A percentile compares a stretch with the other conserved stretches of the same genome.
Evolutionary conservation across 1,284 basidiomycete genomes (phyloP).

Genomic region (Vanrija pseudolonga): DNA sequence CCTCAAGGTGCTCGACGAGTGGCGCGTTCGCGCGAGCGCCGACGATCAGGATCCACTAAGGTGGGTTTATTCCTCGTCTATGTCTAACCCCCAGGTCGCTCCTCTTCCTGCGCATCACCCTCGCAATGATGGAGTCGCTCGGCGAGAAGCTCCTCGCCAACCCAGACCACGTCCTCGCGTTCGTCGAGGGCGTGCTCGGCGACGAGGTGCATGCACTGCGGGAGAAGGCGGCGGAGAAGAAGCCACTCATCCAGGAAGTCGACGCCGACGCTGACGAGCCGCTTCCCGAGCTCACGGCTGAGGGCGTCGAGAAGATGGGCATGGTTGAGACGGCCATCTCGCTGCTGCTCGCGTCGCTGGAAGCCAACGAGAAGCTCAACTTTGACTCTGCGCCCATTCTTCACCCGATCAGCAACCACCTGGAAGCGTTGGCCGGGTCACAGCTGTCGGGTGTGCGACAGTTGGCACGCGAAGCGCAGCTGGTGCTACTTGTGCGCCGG

Average conservation of each 20-base stretch:
- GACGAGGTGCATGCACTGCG: conserved; percentile 17
- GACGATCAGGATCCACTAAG: conserved; percentile 46
- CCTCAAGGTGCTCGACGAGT: conserved; percentile 65
- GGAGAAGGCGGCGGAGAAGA: neutral
- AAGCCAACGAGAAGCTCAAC: conserved; percentile 74
- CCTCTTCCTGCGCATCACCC: conserved; percentile 68
- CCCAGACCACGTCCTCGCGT: conserved; percentile 67
- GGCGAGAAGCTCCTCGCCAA: conserved; percentile 63
- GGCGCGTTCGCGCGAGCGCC: conserved; percentile 52
- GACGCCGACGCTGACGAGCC: conserved; percentile 13
- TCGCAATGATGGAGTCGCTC: conserved; percentile 70
- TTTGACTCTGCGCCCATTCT: conserved; percentile 61
- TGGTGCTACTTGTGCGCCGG: conserved; percentile 32
- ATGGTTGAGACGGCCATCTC: conserved; percentile 71
- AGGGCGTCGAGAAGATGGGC: conserved; percentile 46
- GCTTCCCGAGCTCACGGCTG: conserved; percentile 20
- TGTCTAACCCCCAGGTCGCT: conserved; percentile 50
- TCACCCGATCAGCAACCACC: conserved; percentile 64
- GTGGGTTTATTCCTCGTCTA: conserved; percentile 5
- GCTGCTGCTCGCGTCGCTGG: conserved; percentile 71
- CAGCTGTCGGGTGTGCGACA: conserved; percentile 56
- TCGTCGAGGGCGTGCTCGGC: conserved; percentile 66
- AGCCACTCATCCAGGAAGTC: conserved; percentile 20
- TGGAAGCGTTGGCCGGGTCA: conserved; percentile 57
- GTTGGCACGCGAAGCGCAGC: conserved; percentile 61